phyloP scores from a whole-genome alignment of 2,329 filamentous ascomycete genomes.

The Monosporascus sp. region DNA sequence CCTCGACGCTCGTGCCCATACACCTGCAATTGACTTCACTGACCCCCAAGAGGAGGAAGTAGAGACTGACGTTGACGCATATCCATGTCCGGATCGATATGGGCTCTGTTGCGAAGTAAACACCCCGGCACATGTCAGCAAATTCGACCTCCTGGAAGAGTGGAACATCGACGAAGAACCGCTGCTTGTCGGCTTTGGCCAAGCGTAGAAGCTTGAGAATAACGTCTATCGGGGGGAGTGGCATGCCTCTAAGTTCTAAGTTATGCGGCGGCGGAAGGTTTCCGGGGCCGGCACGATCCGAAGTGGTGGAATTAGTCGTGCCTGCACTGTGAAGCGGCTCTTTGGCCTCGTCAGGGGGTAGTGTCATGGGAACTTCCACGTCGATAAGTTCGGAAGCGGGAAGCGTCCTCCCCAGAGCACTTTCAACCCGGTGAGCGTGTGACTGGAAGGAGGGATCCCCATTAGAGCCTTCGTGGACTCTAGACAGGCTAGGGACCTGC shows the following conservation, averaged over 20 bases:
- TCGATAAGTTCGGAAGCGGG: constrained; percentile 11
- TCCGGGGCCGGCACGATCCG: not conserved
- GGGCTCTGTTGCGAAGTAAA: constrained; percentile 24
- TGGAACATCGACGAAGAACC: constrained; percentile 21
- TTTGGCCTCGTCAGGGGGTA: constrained; percentile 1
- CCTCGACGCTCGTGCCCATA: constrained; percentile 9
- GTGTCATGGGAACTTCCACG: not conserved
- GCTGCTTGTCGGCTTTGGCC: constrained; percentile 16
- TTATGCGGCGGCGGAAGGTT: constrained; percentile 3
- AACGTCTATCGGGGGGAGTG: constrained; percentile 19
- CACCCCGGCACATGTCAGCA: constrained; percentile 18
- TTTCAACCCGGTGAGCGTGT: constrained; percentile 16
- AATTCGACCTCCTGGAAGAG: constrained; percentile 20
- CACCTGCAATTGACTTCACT: constrained; percentile 5
- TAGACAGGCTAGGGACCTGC: constrained; percentile 16
- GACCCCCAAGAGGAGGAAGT: constrained; percentile 15
- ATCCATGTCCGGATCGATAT: constrained; percentile 23
- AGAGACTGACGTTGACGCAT: constrained; percentile 21
- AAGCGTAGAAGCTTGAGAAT: constrained; percentile 22
- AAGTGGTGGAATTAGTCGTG: not conserved
- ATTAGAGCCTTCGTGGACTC: constrained; percentile 18
- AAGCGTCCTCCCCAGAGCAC: constrained; percentile 15
- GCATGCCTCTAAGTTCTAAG: constrained; percentile 8
- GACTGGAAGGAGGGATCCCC: constrained; percentile 24
- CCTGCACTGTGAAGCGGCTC: constrained; percentile 5